Percentiles rank a stretch among this genome's conserved stretches.
These are phyloP conservation scores for Cajanus cajan DNA, from an alignment of 306 rosid genomes.

Conservation along the genomic window DNA sequence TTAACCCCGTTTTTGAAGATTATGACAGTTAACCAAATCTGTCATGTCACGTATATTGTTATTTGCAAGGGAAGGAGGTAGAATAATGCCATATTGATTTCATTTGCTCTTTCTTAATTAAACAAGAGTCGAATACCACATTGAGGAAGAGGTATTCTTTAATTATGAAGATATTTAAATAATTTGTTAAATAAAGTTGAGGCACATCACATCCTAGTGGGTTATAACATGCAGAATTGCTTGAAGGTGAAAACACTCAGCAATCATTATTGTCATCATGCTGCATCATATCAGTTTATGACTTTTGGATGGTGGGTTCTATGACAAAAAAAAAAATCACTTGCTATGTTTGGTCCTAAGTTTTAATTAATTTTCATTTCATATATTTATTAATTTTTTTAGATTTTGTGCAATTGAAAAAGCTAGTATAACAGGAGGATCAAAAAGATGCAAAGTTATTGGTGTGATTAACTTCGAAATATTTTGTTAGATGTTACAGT, in stretches of 20 bases:
- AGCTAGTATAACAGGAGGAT: too few species aligned
- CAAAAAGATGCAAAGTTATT: constrained; percentile 1
- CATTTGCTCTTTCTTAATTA: background rate
- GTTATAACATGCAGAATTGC: constrained; percentile 39
- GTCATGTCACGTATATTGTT: constrained; percentile 2
- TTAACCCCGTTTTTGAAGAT: background rate
- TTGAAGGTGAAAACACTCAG: constrained; percentile 39
- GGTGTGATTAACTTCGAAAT: background rate
- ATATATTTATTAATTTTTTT: too few species aligned
- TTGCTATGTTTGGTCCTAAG: too few species aligned
- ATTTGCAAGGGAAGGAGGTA: background rate
- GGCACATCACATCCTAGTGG: constrained; percentile 45
- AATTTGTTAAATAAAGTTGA: constrained; percentile 30
- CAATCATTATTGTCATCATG: constrained; percentile 44
- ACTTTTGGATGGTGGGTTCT: constrained; percentile 35
- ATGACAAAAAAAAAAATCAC: too few species aligned
- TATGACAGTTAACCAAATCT: constrained; percentile 21
- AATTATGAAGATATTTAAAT: constrained; percentile 24
- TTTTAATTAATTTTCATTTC: too few species aligned
- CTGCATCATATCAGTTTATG: constrained; percentile 40
- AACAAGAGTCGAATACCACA: background rate
- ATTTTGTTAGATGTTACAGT: background rate
- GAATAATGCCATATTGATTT: background rate
- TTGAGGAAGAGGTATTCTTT: background rate
- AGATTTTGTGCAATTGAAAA: too few species aligned